Base-by-base conservation (phyloP, 345 rosid species). In the Combretum micranthum region DNA sequence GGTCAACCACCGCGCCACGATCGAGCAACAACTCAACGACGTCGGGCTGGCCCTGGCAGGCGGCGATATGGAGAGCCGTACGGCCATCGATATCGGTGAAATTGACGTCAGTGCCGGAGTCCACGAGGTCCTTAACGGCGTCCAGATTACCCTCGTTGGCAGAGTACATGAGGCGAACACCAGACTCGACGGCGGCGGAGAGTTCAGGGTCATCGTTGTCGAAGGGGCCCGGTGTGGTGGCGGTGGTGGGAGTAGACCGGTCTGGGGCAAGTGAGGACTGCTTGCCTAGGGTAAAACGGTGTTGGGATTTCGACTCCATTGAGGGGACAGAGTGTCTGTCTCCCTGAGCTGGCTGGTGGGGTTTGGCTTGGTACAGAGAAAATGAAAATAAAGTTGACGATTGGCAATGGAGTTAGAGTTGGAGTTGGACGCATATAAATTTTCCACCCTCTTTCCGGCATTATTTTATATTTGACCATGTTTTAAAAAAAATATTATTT, bases 121-220 rank as follows among this genome's bases (percentile, higher is more conserved):
- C 77, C 57, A 88, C 42, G 23, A 81, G 71, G 66, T 77, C 82
- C 20, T 72, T 76, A 23, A 88, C 78, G 51, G 85, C 86, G 25
- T 78, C 87, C 56, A 85, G 59, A 42, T 88, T 90, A 42, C 93
- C 90, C 62, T 83, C 93, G 72, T 80, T 83, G 42, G 86, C 87
- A 64, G 78, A 47, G 72, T 88, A 88, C 90, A 85, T 85, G 18
- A 88, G 64, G 63, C 86, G 69, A 58, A 88, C 76, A 55, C 82
- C 72, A 7, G 86, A 79, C 70, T 78, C 86, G 43, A 73, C 63
- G n/a, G 70, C 44, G 18, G 56, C 43, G 25, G 44, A 23, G 43
- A 9, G 46, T 6, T 62, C 66, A 25, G 19, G 63, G 20, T 32
- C 74, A 15, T 53, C 52, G 23, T 56, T 47, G 10, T 18, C 57